phyloP scores from a whole-genome alignment of 2,329 filamentous ascomycete genomes.

The Penicillium sp. region DNA sequence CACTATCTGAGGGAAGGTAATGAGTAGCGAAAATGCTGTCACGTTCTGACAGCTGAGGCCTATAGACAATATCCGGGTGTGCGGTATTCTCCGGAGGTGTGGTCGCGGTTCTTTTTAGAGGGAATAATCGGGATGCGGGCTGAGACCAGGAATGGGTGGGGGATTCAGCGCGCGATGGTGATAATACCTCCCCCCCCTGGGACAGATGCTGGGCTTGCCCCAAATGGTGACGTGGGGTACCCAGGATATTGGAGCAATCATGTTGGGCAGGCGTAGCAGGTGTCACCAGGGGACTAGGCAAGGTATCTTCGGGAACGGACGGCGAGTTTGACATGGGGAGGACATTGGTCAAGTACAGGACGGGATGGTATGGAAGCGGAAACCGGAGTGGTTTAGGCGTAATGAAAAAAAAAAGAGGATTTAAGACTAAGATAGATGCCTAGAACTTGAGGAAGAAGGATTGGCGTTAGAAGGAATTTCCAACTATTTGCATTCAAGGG shows the following conservation, averaged over 20 bases:
- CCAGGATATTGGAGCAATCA: slow-evolving; percentile 36
- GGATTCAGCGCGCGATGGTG: slow-evolving; percentile 38
- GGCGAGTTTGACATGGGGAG: slow-evolving; percentile 52
- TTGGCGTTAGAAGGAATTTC: slow-evolving; percentile 10
- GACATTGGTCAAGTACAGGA: slow-evolving; percentile 48
- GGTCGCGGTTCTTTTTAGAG: slow-evolving; percentile 40
- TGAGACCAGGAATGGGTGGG: slow-evolving; percentile 40
- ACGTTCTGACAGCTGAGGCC: slow-evolving; percentile 59
- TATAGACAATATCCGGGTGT: slow-evolving; percentile 30
- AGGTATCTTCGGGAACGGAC: slow-evolving; percentile 44
- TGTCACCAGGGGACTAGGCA: slow-evolving; percentile 48
- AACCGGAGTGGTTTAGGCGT: slow-evolving; percentile 11
- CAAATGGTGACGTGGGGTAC: slow-evolving; percentile 38
- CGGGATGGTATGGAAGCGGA: slow-evolving; percentile 23
- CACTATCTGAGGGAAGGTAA: slow-evolving; percentile 55
- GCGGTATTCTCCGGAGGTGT: slow-evolving; percentile 31
- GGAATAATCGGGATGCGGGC: slow-evolving; percentile 27
- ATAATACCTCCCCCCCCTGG: slow-evolving; percentile 32
- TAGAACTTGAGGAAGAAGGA: neutral
- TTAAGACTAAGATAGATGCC: neutral
- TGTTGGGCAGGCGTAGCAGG: slow-evolving; percentile 42
- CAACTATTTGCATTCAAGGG: slow-evolving; percentile 8
- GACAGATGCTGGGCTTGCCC: slow-evolving; percentile 31
- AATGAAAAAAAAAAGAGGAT: neutral
- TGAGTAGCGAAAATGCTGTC: slow-evolving; percentile 65